Evolutionary conservation across 1,284 basidiomycete species (phyloP).

Genomic region (Ganoderma lingzhi): DNA sequence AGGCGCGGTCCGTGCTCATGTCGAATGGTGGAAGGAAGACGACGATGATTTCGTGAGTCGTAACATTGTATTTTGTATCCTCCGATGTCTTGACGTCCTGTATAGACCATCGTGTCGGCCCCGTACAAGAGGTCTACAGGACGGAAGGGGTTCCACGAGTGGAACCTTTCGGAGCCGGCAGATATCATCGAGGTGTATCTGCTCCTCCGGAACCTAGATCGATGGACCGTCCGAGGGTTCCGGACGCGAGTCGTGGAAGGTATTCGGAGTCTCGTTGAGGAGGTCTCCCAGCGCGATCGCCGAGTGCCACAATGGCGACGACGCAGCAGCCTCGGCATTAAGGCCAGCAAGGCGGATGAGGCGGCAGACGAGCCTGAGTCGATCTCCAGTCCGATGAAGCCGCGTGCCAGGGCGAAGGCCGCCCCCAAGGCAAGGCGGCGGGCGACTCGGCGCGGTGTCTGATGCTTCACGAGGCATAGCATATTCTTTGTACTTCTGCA

Average conservation of each 20-base stretch:
- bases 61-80: constrained; percentile 10
- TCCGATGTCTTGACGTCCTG: constrained; percentile 7
- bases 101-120: constrained; percentile 57
- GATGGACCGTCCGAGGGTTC: constrained; percentile 49
- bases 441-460: constrained; percentile 2
- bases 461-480: background rate
- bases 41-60: constrained; percentile 45
- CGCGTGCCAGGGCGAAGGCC: background rate
- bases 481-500: background rate
- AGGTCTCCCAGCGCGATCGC: constrained; percentile 49
- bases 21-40: constrained; percentile 57
- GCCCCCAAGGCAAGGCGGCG: constrained; percentile 7
- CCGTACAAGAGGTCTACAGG: constrained; percentile 44
- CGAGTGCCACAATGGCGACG: constrained; percentile 55
- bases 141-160: constrained; percentile 51
- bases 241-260: constrained; percentile 49
- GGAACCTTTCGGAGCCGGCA: constrained; percentile 53
- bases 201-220: constrained; percentile 61
- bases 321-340: constrained; percentile 44
- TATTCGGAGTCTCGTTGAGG: constrained; percentile 35
- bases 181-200: constrained; percentile 60
- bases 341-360: constrained; percentile 11
- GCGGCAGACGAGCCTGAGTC: constrained; percentile 1
- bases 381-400: constrained; percentile 9
- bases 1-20: constrained; percentile 59